Evolutionary conservation across 2,329 filamentous ascomycete species (phyloP), one percentile per base, ranked within the genome.

Genomic region (Apiospora koreana): DNA sequence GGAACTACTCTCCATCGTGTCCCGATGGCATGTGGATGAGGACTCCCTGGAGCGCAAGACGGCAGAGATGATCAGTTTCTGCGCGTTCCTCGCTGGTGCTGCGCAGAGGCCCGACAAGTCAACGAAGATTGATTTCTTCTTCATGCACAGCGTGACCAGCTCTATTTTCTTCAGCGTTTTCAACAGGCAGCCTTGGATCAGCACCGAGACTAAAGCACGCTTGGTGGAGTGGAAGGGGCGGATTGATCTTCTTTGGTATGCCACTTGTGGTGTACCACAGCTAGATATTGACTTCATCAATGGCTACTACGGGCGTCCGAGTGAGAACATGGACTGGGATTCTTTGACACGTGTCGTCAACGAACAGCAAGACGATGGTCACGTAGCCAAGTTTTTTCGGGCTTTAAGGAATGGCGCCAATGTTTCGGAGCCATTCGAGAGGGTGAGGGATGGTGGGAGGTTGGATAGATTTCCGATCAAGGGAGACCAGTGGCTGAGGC

Each of bases 121-220:
- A n/a, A n/a, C n/a, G n/a, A 92, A 89, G 75, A 85, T 93, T 74
- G 92, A 94, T 79, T 94, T 94, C 80, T 93, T 88, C 83, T 68
- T 69, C 25, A 77, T 80, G 78, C 81, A 83, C 73, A 69, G 64
- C 58, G 78, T 82, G 3, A 82, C 78, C 16, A 75, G 75, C 71
- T 74, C 71, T 68, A 75, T 83, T 58, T 80, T 80, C 72, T 72
- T 80, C 25, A 76, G 64, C 43, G 75, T 79, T 0, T 69, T 83
- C 14, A 66, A 66, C 28, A 71, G 72, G 12, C 77, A 81, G 71
- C 28, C 21, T 31, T 83, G 80, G 79, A 78, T 82, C 68, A 43
- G 38, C 76, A 81, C 67, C 90, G 90, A 73, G 80, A 82, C 25
- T n/a, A n/a, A n/a, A n/a, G n/a, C n/a, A n/a, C 86, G 90, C 2